Percentiles rank a stretch among this genome's conserved stretches.
Conservation (phyloP, 2,329 filamentous ascomycete genomes). For the Fusarium chaquense region DNA sequence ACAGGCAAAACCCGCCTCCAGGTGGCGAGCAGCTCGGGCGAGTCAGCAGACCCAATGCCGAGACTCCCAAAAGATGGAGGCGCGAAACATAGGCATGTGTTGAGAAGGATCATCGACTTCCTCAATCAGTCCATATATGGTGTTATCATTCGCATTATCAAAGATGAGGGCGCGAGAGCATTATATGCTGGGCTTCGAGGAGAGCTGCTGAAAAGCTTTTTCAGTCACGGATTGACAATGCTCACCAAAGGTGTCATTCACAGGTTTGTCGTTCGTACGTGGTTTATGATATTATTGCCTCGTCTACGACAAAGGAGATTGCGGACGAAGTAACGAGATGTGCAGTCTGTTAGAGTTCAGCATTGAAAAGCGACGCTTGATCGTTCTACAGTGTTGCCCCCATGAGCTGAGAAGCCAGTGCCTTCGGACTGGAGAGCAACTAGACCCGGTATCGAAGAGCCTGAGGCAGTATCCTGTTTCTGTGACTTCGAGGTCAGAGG, state of each 20-base stretch:
- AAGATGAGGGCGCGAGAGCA: conserved; percentile 73
- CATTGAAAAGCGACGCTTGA: conserved; percentile 86
- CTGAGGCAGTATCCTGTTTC: conserved; percentile 59
- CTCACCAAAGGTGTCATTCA: conserved; percentile 84
- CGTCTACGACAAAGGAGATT: conserved; percentile 44
- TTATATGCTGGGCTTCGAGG: conserved; percentile 82
- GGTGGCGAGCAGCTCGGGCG: conserved; percentile 58
- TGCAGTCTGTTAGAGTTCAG: conserved; percentile 53
- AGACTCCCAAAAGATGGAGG: conserved; percentile 10
- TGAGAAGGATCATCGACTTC: conserved; percentile 36
- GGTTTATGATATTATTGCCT: conserved; percentile 64
- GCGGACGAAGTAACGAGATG: conserved; percentile 29
- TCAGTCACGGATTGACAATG: conserved; percentile 89
- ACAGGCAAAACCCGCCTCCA: conserved; percentile 86
- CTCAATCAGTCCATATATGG: conserved; percentile 69
- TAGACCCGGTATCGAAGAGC: conserved; percentile 75
- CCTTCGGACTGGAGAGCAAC: conserved; percentile 87
- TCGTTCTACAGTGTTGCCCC: conserved; percentile 84
- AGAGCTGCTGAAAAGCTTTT: conserved; percentile 85
- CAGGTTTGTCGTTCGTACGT: conserved; percentile 75
- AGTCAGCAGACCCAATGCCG: conserved; percentile 11
- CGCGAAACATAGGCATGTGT: conserved; percentile 5
- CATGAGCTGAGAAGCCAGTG: conserved; percentile 92
- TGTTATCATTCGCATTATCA: conserved; percentile 68
- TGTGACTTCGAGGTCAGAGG: conserved; percentile 70